A percentile compares a stretch with the other conserved stretches of the same genome.
Conservation (phyloP, 345 rosid species). For the Cochlearia excelsa region DNA sequence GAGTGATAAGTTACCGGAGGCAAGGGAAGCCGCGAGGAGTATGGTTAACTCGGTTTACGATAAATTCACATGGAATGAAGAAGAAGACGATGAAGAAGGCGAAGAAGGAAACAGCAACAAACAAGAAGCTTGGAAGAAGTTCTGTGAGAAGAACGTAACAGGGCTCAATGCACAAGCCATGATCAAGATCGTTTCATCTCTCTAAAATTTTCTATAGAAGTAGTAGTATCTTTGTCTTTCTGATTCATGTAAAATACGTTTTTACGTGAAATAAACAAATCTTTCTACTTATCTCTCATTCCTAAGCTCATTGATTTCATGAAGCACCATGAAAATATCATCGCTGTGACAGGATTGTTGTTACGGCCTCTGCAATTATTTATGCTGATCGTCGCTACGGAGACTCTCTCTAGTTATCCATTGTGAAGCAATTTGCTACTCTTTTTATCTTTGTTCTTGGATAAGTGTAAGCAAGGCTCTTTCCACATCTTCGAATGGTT, state of each 20-base stretch:
- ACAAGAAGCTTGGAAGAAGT: constrained; percentile 70
- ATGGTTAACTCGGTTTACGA: constrained; percentile 43
- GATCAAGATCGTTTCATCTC: constrained; percentile 50
- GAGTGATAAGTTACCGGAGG: constrained; percentile 83
- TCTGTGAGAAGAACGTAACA: constrained; percentile 59
- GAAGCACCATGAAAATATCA: too few relatives aligned
- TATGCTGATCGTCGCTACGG: too few relatives aligned
- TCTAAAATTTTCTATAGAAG: constrained; percentile 5
- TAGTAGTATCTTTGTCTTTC: background rate
- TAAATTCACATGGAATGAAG: constrained; percentile 46
- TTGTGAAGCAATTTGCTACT: background rate
- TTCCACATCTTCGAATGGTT: constrained; percentile 70
- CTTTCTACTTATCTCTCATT: too few relatives aligned
- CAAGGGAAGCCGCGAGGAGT: constrained; percentile 82
- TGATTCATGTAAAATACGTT: constrained; percentile 27
- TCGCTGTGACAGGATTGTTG: too few relatives aligned
- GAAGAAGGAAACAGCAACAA: constrained; percentile 42
- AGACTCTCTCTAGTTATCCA: constrained; percentile 1
- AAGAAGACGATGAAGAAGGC: constrained; percentile 48
- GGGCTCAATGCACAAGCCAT: constrained; percentile 63
- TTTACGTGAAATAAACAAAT: constrained; percentile 12
- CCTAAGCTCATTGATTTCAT: too few relatives aligned
- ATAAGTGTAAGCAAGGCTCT: constrained; percentile 54
- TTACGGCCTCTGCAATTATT: too few relatives aligned
- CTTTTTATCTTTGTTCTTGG: constrained; percentile 30